A percentile compares a stretch with the other conserved stretches of the same genome.
Evolutionary conservation across 176 grass and related monocot species (phyloP).

Genomic region (Carex kokanica): DNA sequence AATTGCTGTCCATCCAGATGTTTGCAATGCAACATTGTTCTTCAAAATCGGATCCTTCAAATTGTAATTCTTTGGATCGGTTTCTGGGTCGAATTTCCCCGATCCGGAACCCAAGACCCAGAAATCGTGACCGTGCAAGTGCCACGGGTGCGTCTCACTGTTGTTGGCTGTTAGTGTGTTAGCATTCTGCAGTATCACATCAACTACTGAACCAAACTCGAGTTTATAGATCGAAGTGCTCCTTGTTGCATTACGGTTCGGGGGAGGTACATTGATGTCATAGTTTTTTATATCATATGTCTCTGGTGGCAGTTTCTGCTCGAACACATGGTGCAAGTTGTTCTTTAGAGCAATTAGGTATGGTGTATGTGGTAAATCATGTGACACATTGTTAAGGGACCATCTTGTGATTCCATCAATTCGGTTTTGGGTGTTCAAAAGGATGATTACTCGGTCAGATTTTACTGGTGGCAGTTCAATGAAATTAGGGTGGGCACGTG

Average conservation of each 20-base stretch:
- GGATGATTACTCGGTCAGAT: slow-evolving; percentile 51
- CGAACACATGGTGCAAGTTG: slow-evolving; percentile 35
- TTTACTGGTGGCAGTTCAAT: slow-evolving; percentile 22
- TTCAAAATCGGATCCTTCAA: slow-evolving; percentile 49
- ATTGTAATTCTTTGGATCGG: slow-evolving; percentile 46
- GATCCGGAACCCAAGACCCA: slow-evolving; percentile 58
- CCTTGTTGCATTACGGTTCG: slow-evolving; percentile 35
- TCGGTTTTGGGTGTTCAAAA: slow-evolving; percentile 85
- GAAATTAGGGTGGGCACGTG: slow-evolving; percentile 48
- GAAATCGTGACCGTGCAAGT: slow-evolving; percentile 85
- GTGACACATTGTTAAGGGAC: slow-evolving; percentile 73
- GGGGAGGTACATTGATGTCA: slow-evolving; percentile 27
- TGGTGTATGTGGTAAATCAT: slow-evolving; percentile 48
- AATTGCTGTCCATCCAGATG: slow-evolving; percentile 60
- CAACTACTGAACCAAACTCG: slow-evolving; percentile 52
- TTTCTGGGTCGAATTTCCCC: slow-evolving; percentile 48
- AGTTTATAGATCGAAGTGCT: slow-evolving; percentile 51
- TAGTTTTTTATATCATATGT: slow-evolving; percentile 50
- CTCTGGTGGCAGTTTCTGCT: slow-evolving; percentile 48
- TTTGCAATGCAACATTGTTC: slow-evolving; percentile 81
- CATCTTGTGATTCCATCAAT: slow-evolving; percentile 44
- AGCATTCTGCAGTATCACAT: slow-evolving; percentile 80
- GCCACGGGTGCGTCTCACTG: slow-evolving; percentile 91
- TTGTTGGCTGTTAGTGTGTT: slow-evolving; percentile 43
- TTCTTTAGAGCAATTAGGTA: slow-evolving; percentile 62